Conservation (phyloP, 2,329 filamentous ascomycete species). For the Macroventuria anomochaeta region DNA sequence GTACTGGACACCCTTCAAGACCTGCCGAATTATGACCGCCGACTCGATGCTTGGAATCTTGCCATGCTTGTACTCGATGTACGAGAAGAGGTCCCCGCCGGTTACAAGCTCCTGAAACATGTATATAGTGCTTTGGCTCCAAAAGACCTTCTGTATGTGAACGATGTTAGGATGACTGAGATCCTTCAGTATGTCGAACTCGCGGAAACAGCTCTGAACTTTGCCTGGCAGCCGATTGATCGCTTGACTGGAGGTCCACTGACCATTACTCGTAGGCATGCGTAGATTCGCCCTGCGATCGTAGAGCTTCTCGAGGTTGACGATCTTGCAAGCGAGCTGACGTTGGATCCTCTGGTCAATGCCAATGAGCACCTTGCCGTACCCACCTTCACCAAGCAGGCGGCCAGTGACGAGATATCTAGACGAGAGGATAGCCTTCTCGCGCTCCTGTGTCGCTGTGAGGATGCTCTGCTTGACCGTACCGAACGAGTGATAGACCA, state of each 20-base stretch:
- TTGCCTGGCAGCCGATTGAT: conserved; percentile 32
- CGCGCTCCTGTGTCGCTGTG: conserved; percentile 40
- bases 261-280: conserved; percentile 2
- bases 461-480: conserved; percentile 19
- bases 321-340: conserved; percentile 73
- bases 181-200: conserved; percentile 58
- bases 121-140: conserved; percentile 61
- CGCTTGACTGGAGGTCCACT: conserved; percentile 1
- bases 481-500: conserved; percentile 33
- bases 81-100: conserved; percentile 67
- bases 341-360: conserved; percentile 59
- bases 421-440: conserved; percentile 54
- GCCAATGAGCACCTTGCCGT: conserved; percentile 63
- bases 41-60: conserved; percentile 58
- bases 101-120: conserved; percentile 67
- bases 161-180: conserved; percentile 68
- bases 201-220: conserved; percentile 44
- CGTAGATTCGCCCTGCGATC: conserved; percentile 10
- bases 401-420: conserved; percentile 59
- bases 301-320: conserved; percentile 55
- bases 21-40: conserved; percentile 62
- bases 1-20: conserved; percentile 65
- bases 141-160: conserved; percentile 62
- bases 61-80: conserved; percentile 58
- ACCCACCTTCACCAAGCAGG: conserved; percentile 61